Evolutionary conservation across 208 protist species (phyloP).

Genomic region (Balamuthia mandrillaris): DNA sequence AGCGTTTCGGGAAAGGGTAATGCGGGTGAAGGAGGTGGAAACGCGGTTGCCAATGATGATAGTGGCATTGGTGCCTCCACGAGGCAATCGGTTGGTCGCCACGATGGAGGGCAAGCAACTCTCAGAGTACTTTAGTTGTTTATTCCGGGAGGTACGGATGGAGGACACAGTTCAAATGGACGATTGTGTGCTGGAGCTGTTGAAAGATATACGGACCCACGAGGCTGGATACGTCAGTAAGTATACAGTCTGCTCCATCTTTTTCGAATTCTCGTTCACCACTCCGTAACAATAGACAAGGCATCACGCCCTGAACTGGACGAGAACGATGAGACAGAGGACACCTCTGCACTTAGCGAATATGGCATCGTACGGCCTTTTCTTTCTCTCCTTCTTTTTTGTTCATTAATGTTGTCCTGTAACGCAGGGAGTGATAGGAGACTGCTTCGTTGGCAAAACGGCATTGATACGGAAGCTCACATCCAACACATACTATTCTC

Average conservation of each 20-base stretch:
- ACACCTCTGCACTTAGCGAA: neutral
- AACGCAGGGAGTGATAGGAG: slow-evolving; percentile 20
- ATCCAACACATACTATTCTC: neutral
- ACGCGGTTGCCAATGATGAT: neutral
- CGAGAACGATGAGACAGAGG: neutral
- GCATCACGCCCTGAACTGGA: neutral
- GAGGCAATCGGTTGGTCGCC: neutral
- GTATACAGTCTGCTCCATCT: neutral
- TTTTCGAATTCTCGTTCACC: neutral
- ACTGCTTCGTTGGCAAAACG: slow-evolving; percentile 46
- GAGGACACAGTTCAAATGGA: neutral
- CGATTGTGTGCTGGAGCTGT: neutral
- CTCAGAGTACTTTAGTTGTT: neutral
- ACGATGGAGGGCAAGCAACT: neutral
- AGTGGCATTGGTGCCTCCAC: neutral
- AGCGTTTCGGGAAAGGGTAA: slow-evolving; percentile 23
- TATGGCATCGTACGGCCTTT: neutral
- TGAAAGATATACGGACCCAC: neutral
- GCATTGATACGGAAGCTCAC: slow-evolving; percentile 21
- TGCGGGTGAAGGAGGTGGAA: slow-evolving; percentile 4
- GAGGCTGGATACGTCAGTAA: neutral
- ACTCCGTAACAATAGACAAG: neutral
- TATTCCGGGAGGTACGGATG: neutral
- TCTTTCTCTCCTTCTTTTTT: neutral
- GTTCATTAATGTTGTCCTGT: neutral